Evolutionary conservation across 2,329 filamentous ascomycete genomes (phyloP), one percentile per base, ranked within the genome.

Genomic region (Penicillium psychrosexuale): DNA sequence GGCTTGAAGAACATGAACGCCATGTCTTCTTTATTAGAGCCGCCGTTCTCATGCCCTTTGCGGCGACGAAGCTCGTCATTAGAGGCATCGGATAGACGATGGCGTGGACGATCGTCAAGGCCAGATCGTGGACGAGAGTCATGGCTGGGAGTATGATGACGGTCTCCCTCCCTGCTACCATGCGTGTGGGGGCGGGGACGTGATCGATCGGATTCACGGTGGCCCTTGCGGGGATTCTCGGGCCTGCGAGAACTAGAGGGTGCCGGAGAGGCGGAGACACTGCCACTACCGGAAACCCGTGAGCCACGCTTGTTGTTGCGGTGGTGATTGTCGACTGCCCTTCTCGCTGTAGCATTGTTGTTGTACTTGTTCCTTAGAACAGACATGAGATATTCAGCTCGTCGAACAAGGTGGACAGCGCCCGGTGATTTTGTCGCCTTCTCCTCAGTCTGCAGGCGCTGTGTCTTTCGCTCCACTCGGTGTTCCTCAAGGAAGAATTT

Each of bases 401-500:
- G 89, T 45, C 94, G 90, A 51, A 97, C 93, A 42, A 99, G 85
- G 70, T 99, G 94, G 28, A 99, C 94, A 22, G 94, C 93, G n/a
- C 94, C 94, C 4, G 94, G 94, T 3, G 93, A 96, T 67, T 96
- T 95, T 34, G 75, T 77, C 28, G 74, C 66, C 55, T 76, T 77
- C 28, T 73, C 70, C n/a, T 74, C 89, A 17, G 81, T 80, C 66
- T 85, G 85, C 60, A 84, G 77, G 34, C 94, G 88, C 72, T 97
- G 91, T 66, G 94, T 92, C 72, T 97, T 97, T 77, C 95, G 94
- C 72, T 96, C 94, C 17, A 97, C 93, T n/a, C 93, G 89, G 72
- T 97, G 92, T 73, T 99, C 95, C 70, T 99, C 94, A 1, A 99
- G 78, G 77, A 96, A 99, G 70, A 97, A 90, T 69, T 97, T 97